Base-by-base conservation (phyloP, 2,329 filamentous ascomycete genomes). In the Dendrostoma leiphaemia region DNA sequence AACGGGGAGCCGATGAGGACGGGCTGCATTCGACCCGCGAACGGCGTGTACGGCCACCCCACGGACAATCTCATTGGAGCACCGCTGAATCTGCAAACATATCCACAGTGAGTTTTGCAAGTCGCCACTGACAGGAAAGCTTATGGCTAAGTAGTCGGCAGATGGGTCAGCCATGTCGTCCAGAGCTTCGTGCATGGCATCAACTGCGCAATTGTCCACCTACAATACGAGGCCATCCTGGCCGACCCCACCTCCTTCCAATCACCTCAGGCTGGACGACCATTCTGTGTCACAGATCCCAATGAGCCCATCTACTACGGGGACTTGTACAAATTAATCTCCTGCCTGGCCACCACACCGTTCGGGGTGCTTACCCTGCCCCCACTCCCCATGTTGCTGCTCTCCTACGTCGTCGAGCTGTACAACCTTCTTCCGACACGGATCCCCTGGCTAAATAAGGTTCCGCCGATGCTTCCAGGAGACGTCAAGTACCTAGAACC, bases 31-130 rank as follows among this genome's bases (percentile, higher is more conserved):
- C 69, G 79, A 2, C 79, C 79, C 0, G 73, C 74, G 3, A 80
- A 81, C 58, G 76, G 75, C 3, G 72, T 82, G 12, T 82, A 82
- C 55, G 79, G 79, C 3, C 72, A 78, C 44, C 74, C 74, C 1
- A 74, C 69, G 3, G 75, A 80, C 59, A 75, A 74, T 32, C 70
- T 76, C 3, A 70, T 76, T 1, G 74, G 74, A 1, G 62, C 70
- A 1, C 74, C 76, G 43, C 61, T 80, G 35, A 67, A 65, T 19
- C 67, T 64, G 31, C 63, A 65, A 0, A 64, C 71, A 1, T 63
- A 65, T 47, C 74, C 74, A 8, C 73, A 73, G 67, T 82, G 67
- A 74, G 69, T 73, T 6, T n/a, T n/a, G n/a, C n/a, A n/a, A n/a
- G n/a, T n/a, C n/a, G n/a, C n/a, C n/a, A n/a, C n/a, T n/a, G n/a